Base-by-base conservation (phyloP, 768 basidiomycete genomes). In the Inosperma sp. region DNA sequence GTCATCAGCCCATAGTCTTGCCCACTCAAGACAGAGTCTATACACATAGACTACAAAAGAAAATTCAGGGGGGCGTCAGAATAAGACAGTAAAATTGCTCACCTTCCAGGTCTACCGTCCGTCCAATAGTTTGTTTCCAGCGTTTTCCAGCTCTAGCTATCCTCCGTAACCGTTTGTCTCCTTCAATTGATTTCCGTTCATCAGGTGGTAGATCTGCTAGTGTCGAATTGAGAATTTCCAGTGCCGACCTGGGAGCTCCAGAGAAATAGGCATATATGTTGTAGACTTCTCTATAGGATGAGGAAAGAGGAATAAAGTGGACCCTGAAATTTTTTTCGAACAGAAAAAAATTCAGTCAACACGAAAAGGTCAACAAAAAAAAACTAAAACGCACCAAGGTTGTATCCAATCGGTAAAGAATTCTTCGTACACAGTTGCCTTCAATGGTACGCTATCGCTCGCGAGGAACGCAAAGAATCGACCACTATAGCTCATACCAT, bases 401-500 rank as follows among this genome's bases (percentile, higher is more conserved):
- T 93, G 84, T 33, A 93, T 81, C 91, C 94, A 94, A 49, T 88
- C 92, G 1, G 79, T 83, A 69, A 84, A 94, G 68, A 82, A 97
- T 64, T 97, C 95, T 30, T 84, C 81, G 64, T 95, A 95, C 3
- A 96, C 84, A 0, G 92, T 94, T 16, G 87, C 77, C 69, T 98
- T 97, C 53, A 98, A 68, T 8, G 92, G 89, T 2, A 84, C 89
- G 55, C 90, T 91, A 65, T 95, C 92, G 47, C 87, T 93, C 35
- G 84, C 86, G 59, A 93, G 67, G 62, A 91, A 83, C 1, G 84
- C 78, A 77, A 92, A 82, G 65, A 96, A 93, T 10, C 92, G 77
- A 3, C 86, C 94, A 22, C 87, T 92, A 67, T 97, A 98, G 16
- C 89, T 86, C 88, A 93, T 94, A 13, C 95, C 94, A 61, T 96